Evolutionary conservation across 169 alveolate species (phyloP).

Genomic region (Eimeria necatrix): DNA sequence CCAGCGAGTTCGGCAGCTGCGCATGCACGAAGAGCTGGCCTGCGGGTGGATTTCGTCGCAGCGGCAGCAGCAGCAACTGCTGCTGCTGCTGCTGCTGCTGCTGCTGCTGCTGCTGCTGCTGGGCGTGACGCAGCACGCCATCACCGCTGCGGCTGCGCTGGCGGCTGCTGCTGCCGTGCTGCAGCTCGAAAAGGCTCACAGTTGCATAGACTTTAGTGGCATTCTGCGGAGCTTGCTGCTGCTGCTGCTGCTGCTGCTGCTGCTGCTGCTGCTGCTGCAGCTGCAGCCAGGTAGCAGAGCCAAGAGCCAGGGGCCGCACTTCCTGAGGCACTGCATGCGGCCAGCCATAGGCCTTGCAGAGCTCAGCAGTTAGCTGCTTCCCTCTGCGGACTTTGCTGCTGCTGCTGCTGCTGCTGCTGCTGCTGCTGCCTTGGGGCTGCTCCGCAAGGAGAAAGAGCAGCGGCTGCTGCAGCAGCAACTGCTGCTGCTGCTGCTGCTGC

Average conservation of each 20-base stretch:
- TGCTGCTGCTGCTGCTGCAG: constrained; percentile 24
- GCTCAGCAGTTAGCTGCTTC: background rate
- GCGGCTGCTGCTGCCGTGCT: background rate
- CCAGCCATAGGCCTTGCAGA: constrained; percentile 1
- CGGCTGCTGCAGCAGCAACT: background rate
- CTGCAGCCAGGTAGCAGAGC: background rate
- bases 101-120: constrained; percentile 8
- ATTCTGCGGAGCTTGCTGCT: background rate
- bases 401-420: too few species aligned
- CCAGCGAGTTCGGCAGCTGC: background rate
- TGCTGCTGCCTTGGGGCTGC: background rate
- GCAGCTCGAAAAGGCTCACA: background rate
- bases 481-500: constrained; percentile 23
- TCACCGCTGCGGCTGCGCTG: constrained; percentile 10
- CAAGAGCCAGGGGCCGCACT: constrained; percentile 7
- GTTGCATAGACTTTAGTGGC: background rate
- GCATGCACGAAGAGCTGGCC: background rate
- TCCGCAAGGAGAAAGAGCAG: background rate
- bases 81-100: background rate
- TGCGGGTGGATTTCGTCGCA: background rate
- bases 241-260: constrained; percentile 18
- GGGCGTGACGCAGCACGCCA: background rate
- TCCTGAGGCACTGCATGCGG: background rate
- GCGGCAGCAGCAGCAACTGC: background rate
- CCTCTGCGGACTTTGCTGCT: background rate